Base-by-base conservation (phyloP, 176 grass and related monocot genomes). In the Bothriochloa decipiens region DNA sequence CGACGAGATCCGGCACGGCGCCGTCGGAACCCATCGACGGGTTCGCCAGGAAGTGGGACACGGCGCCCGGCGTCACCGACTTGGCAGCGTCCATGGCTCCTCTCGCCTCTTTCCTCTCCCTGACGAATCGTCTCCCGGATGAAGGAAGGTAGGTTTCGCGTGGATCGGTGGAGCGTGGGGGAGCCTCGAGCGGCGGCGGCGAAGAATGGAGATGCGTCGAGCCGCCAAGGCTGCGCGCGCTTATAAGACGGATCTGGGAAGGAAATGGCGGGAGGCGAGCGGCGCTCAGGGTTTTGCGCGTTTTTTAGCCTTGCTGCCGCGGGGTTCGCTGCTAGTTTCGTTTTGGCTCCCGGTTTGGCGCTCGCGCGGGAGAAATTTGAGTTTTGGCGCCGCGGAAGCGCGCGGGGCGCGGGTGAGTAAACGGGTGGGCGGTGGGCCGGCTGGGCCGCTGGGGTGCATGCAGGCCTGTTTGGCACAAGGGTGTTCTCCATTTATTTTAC, bases 11-110 rank as follows among this genome's bases (percentile, higher is more conserved):
- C 45, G 88, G 84, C 26, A 89, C 68, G 39, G 82, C 93, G 23
- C 78, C 84, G 13, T 47, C 33, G 5, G 80, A 57, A 75, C 75
- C 76, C 5, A 91, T 87, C 73, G 84, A 84, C 3, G 91, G 88
- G 84, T 96, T 87, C 45, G 74, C 81, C 17, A 86, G 83, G 26
- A 96, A 20, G 75, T 62, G n/a, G 39, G 91, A 75, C 82, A 99
- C 83, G 20, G 93, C 96, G 35, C 79, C 86, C 12, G 76, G 86
- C 33, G 88, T 96, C 50, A 91, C 72, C 0, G 68, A 86, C 35
- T 62, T 90, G 66, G 68, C 67, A 20, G 81, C 84, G n/a, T 86
- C 88, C 85, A 87, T 92, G 3, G 7, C 27, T 22, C 26, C 86
- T 81, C n/a, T 28, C 5, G 17, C 36, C 9, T 15, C 4, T 67